Evolutionary conservation across 2,329 filamentous ascomycete genomes (phyloP), one percentile per base, ranked within the genome.

Genomic region (Aspergillus versicolor): DNA sequence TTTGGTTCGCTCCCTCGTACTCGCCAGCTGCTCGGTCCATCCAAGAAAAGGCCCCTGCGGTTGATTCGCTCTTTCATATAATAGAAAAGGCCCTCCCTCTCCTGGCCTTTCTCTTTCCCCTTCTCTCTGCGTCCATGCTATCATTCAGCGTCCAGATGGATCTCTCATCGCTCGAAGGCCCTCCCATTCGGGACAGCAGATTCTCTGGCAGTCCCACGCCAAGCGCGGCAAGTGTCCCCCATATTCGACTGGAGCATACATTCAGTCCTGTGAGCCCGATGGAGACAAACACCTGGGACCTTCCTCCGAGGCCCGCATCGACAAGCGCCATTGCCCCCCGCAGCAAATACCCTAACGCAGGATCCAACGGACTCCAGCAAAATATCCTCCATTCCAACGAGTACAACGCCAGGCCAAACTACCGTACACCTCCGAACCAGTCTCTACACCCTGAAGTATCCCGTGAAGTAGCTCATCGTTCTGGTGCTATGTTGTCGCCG

Each of bases 111-210:
- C 21, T 34, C 24, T 27, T 27, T 21, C 42, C 34, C n/a, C 30
- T 22, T 15, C 13, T 19, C 41, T 30, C 24, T 5, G 22, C 5
- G 30, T 41, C 15, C 19, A 45, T 50, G 40, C 30, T 48, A 8
- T 42, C 38, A 30, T 21, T 56, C 22, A n/a, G 21, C 19, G 34
- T 38, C 37, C 30, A 49, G 49, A 66, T 65, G 67, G 72, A 74
- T 54, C 66, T 74, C 21, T 74, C 72, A 9, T 72, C 69, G 9
- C 63, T 74, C 2, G 72, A 73, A 62, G 72, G 72, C 3, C 69
- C 69, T 43, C 71, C 70, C 2, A 63, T 73, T 22, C 34, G 58
- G 11, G 63, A 70, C 46, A 41, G 61, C 8, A 62, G 61, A 47
- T 64, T 65, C 46, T 53, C 58, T 21, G 21, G 21, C 22, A 32